phyloP scores from a whole-genome alignment of 306 rosid genomes.

The Glycine soja region DNA sequence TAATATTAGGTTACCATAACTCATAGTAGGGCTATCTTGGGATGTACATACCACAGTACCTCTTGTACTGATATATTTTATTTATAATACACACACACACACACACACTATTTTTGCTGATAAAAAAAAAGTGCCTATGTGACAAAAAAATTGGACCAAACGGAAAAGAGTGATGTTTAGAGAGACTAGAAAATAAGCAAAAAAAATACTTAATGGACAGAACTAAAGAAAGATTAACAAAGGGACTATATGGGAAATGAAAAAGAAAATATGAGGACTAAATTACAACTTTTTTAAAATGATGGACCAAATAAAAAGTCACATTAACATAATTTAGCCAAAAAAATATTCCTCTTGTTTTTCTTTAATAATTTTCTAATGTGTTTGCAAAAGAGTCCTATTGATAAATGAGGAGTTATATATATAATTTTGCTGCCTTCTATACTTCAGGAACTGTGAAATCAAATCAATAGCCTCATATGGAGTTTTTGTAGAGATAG shows the following conservation, averaged over 20 bases:
- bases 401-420: neutral
- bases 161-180: neutral
- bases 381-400: conserved; percentile 16
- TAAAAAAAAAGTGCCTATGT: neutral
- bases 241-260: neutral
- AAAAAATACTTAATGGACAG: neutral
- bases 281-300: neutral
- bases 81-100: no score
- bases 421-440: conserved; percentile 21
- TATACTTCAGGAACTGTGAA: conserved; percentile 77
- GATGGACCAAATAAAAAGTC: neutral
- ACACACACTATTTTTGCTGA: no score
- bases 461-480: conserved; percentile 81
- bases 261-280: neutral
- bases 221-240: neutral
- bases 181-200: neutral
- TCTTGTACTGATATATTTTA: no score
- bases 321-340: neutral
- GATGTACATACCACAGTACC: no score
- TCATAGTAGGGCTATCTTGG: no score
- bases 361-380: neutral
- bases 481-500: conserved; percentile 95
- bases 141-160: neutral
- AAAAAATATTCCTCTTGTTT: neutral
- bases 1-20: no score